Evolutionary conservation across 2,329 filamentous ascomycete species (phyloP).

Genomic region (Colletotrichum sp.): DNA sequence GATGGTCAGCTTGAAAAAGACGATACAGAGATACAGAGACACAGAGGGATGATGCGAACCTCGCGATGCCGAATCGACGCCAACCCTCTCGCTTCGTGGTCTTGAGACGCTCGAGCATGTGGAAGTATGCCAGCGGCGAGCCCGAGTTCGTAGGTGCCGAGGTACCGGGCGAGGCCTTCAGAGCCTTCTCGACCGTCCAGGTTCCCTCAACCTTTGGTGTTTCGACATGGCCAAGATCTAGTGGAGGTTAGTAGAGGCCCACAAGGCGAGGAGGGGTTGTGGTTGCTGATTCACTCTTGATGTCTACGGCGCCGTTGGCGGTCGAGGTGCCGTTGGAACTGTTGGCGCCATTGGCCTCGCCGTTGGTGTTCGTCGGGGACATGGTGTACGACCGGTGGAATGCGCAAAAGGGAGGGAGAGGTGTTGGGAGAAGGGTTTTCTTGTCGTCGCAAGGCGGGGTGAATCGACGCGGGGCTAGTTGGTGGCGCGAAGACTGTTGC

Average conservation of each 20-base stretch:
- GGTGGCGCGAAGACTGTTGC: neutral
- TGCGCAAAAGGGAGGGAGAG: neutral
- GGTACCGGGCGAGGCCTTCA: slow-evolving; percentile 9
- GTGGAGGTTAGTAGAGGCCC: neutral
- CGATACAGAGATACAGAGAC: neutral
- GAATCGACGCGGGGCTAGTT: neutral
- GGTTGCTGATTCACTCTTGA: slow-evolving; percentile 3
- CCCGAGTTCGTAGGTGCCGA: slow-evolving; percentile 63
- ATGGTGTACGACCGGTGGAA: neutral
- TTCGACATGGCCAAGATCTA: slow-evolving; percentile 27
- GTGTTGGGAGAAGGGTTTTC: neutral
- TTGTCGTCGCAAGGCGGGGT: neutral
- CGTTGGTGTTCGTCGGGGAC: neutral
- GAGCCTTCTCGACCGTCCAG: slow-evolving; percentile 27
- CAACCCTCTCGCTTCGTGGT: slow-evolving; percentile 96
- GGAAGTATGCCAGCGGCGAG: slow-evolving; percentile 91
- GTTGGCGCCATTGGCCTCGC: neutral
- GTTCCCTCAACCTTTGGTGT: slow-evolving; percentile 26
- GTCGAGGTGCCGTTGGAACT: neutral
- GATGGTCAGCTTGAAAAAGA: neutral
- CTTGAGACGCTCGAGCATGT: slow-evolving; percentile 92
- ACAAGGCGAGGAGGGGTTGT: neutral
- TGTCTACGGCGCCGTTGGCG: slow-evolving; percentile 9
- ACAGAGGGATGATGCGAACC: slow-evolving; percentile 41
- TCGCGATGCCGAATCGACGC: slow-evolving; percentile 81